phyloP scores from a whole-genome alignment of 345 rosid species.

The Sonneratia alba region DNA sequence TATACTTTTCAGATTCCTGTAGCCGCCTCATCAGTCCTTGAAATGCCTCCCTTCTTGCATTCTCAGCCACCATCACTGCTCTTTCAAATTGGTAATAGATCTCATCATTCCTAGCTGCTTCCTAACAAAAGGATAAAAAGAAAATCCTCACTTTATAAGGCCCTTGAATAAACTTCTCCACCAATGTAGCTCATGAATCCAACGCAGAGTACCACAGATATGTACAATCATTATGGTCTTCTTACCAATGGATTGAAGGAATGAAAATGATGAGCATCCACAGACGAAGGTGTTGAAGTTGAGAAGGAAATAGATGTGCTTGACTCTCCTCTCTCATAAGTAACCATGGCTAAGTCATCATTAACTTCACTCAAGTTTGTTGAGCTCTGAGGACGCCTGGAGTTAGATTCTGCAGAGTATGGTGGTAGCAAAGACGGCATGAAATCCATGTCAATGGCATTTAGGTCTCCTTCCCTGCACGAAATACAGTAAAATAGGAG shows the following conservation, averaged over 20 bases:
- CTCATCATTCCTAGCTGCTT: constrained; percentile 28
- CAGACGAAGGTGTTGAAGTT: not conserved
- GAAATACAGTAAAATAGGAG: not conserved
- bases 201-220: not conserved
- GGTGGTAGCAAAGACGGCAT: not conserved
- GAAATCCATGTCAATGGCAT: not conserved
- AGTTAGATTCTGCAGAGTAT: constrained; percentile 2
- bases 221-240: not conserved
- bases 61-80: constrained; percentile 46
- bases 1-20: constrained; percentile 49
- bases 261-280: not conserved
- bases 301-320: not conserved
- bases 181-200: not conserved
- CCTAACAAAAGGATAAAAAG: constrained; percentile 26
- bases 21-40: constrained; percentile 42
- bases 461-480: constrained; percentile 15
- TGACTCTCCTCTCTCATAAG: constrained; percentile 7
- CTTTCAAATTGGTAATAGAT: constrained; percentile 35
- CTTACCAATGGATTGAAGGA: not conserved
- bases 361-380: constrained; percentile 1
- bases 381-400: not conserved
- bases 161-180: not conserved
- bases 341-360: not conserved
- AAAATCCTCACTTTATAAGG: not conserved
- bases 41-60: constrained; percentile 42